These are phyloP conservation scores for Cryptosporidium tyzzeri DNA, from an alignment of 169 alveolate species.

Conservation along the genomic window DNA sequence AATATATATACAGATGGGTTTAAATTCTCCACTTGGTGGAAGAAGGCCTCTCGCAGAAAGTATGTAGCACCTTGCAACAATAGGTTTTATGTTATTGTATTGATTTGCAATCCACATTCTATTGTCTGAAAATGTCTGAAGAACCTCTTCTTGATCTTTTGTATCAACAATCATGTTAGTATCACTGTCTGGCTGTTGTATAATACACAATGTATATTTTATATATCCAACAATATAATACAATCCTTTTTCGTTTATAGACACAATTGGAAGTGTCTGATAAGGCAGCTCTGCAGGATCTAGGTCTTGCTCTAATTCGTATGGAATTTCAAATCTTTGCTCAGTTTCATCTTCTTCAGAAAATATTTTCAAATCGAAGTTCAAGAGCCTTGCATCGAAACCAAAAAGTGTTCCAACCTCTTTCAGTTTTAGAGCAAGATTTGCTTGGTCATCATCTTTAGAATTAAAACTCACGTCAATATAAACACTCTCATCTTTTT, in stretches of 20 bases:
- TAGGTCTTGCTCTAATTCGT: conserved; percentile 88
- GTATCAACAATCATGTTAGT: conserved; percentile 26
- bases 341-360: conserved; percentile 73
- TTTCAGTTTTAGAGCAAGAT: conserved; percentile 59
- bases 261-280: conserved; percentile 86
- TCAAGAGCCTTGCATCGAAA: conserved; percentile 68
- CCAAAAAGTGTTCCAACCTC: conserved; percentile 65
- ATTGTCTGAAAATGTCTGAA: conserved; percentile 57
- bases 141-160: conserved; percentile 46
- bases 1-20: conserved; percentile 85
- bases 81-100: conserved; percentile 54
- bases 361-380: conserved; percentile 59
- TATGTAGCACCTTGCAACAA: conserved; percentile 88
- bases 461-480: conserved; percentile 31
- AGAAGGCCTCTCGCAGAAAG: conserved; percentile 89
- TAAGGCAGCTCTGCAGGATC: conserved; percentile 87
- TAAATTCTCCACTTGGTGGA: conserved; percentile 86
- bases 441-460: conserved; percentile 66
- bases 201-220: conserved; percentile 85
- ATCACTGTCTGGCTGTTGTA: conserved; percentile 72
- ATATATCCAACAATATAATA: conserved; percentile 90
- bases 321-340: conserved; percentile 87
- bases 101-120: conserved; percentile 76
- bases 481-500: conserved; percentile 6
- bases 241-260: conserved; percentile 88